phyloP scores from a whole-genome alignment of 2,329 filamentous ascomycete species.

The Pseudogymnoascus sp. region DNA sequence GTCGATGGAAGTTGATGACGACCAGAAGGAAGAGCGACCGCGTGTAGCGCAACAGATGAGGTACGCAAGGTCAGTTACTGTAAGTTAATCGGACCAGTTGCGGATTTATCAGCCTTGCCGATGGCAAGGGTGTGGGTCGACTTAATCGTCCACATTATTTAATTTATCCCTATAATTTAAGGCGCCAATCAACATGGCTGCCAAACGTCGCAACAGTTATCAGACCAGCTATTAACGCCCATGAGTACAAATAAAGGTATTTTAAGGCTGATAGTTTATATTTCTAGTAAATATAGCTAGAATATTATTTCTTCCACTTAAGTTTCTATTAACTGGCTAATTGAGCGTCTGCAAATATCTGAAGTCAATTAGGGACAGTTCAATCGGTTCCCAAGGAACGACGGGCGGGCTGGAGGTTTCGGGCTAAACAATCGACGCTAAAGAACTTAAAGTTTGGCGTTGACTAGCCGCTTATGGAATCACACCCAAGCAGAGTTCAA shows the following conservation, averaged over 20 bases:
- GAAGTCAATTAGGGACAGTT: not conserved
- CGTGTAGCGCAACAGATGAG: not conserved
- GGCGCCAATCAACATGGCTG: not conserved
- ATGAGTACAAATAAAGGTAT: not conserved
- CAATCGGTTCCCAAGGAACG: not conserved
- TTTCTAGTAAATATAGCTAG: not conserved
- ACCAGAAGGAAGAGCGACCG: not conserved
- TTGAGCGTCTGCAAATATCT: not conserved
- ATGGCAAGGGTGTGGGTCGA: not conserved
- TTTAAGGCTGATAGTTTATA: not conserved
- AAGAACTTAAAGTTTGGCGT: conserved; percentile 6
- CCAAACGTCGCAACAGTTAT: not conserved
- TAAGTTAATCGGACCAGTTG: not conserved
- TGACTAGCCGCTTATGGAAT: conserved; percentile 5
- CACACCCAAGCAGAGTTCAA: conserved; percentile 4
- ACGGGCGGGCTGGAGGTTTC: not conserved
- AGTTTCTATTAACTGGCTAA: not conserved
- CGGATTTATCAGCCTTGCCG: conserved; percentile 7
- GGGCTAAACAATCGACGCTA: conserved; percentile 3
- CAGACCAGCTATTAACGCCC: not conserved
- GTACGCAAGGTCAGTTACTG: not conserved
- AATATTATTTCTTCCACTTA: not conserved
- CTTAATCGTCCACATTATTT: not conserved
- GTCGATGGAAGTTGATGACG: not conserved
- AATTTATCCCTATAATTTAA: not conserved